Base-by-base conservation (phyloP, 176 grass and related monocot genomes). In the Carex parvula region DNA sequence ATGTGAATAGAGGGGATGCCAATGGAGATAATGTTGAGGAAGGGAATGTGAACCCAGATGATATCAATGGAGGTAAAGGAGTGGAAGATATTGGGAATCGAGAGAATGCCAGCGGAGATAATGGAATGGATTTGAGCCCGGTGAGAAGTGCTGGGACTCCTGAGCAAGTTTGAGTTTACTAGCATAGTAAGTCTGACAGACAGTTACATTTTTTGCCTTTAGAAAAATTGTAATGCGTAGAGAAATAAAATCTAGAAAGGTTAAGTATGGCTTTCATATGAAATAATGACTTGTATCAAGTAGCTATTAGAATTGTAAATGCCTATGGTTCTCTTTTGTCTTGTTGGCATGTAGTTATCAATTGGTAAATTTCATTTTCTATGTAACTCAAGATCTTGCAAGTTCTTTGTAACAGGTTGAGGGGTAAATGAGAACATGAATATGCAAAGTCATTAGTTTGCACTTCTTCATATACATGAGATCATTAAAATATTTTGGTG, bases 241-340 rank as follows among this genome's bases (percentile, higher is more conserved):
- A 77, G 46, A 76, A 76, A 30, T 56, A 50, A 56, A 56, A 2
- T 30, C 6, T 56, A 56, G 21, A 32, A 77, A 77, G 22, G 13
- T 48, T 55, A 1, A 16, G 72, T 52, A 55, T 76, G 22, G 22
- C 12, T 24, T 22, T 48, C 72, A 76, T 17, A 76, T 46, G 22
- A 76, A 55, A 29, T 48, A 76, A 29, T 11, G 11, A 46, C 48
- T 55, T 32, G 72, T 76, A 76, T 76, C 72, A 54, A 30, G 8
- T 55, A 76, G 46, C 21, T 54, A 15, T 30, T 76, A 54, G 46
- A 55, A 76, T n/a, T 76, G 73, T 77, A 77, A 56, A 77, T 77
- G 48, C 46, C 12, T 55, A 32, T 77, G 73, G 73, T 29, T 77
- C 73, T 77, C 46, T 55, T 77, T 55, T 77, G 50, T 77, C 50